Percentiles rank a stretch among this genome's conserved stretches.
phyloP scores from a whole-genome alignment of 495 filamentous ascomycete species.

The Podospora sp. region DNA sequence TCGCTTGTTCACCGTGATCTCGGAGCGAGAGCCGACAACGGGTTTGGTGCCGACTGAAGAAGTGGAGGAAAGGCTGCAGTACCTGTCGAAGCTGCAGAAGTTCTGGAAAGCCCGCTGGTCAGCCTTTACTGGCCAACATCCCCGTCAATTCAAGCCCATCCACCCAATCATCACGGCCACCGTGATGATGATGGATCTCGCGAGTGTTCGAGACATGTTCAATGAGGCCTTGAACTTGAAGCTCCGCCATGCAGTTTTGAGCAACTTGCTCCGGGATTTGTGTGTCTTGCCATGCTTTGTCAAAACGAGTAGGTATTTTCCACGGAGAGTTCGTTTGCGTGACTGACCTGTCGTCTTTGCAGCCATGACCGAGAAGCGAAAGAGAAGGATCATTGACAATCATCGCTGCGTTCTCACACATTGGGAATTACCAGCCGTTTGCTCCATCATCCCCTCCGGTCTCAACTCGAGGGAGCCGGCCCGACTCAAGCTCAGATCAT shows the following conservation, averaged over 20 bases:
- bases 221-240: not conserved
- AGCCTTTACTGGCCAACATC: not conserved
- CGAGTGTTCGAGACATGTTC: not conserved
- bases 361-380: slow-evolving; percentile 8
- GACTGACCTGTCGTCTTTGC: not conserved
- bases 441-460: slow-evolving; percentile 4
- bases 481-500: not conserved
- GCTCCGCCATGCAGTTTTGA: not conserved
- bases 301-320: slow-evolving; percentile 3
- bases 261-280: not conserved
- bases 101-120: not conserved
- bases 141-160: slow-evolving; percentile 3
- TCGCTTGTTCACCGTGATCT: too few species aligned
- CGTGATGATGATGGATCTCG: slow-evolving; percentile 7
- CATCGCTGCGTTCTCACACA: slow-evolving; percentile 1
- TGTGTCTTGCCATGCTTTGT: slow-evolving; percentile 9
- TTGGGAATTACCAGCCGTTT: slow-evolving; percentile 4
- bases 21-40: not conserved
- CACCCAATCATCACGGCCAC: slow-evolving; percentile 2
- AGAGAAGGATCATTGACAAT: slow-evolving; percentile 1
- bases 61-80: slow-evolving; percentile 1
- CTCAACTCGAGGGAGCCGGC: not conserved
- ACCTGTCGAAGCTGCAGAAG: slow-evolving; percentile 5
- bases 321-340: not conserved
- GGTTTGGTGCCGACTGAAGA: not conserved